Conservation (phyloP, 2,329 filamentous ascomycete species). For the Diplodia corticola region DNA sequence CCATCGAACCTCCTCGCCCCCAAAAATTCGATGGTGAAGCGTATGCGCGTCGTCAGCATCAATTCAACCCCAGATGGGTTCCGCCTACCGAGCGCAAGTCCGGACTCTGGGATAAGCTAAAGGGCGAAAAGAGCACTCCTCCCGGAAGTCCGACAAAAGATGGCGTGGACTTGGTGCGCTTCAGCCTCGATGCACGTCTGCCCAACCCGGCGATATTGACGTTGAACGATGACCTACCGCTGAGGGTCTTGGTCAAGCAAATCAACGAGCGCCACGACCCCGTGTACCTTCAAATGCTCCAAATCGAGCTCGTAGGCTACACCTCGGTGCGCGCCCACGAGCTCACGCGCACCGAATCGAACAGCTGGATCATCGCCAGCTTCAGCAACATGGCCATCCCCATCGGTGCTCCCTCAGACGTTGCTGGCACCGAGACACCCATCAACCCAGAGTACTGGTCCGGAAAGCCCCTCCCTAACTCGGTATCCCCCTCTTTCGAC, state of each 20-base stretch:
- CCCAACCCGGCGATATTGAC: constrained; percentile 87
- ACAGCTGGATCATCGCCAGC: constrained; percentile 74
- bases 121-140: constrained; percentile 2
- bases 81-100: constrained; percentile 55
- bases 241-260: constrained; percentile 78
- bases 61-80: constrained; percentile 48
- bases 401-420: constrained; percentile 59
- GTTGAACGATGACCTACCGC: constrained; percentile 80
- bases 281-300: constrained; percentile 74
- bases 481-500: constrained; percentile 80
- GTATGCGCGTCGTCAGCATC: constrained; percentile 73
- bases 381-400: constrained; percentile 70
- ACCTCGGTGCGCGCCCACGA: constrained; percentile 80
- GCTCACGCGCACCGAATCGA: constrained; percentile 67
- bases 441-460: constrained; percentile 74
- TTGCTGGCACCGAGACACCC: constrained; percentile 66
- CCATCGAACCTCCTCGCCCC: constrained; percentile 83
- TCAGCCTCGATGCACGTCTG: constrained; percentile 79
- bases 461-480: constrained; percentile 71
- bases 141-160: constrained; percentile 20
- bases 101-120: constrained; percentile 55
- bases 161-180: constrained; percentile 46
- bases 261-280: constrained; percentile 67
- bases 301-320: constrained; percentile 77
- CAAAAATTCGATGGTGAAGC: constrained; percentile 70